Evolutionary conservation across 805 yeast species (phyloP).

Genomic region (Candida insectorum): DNA sequence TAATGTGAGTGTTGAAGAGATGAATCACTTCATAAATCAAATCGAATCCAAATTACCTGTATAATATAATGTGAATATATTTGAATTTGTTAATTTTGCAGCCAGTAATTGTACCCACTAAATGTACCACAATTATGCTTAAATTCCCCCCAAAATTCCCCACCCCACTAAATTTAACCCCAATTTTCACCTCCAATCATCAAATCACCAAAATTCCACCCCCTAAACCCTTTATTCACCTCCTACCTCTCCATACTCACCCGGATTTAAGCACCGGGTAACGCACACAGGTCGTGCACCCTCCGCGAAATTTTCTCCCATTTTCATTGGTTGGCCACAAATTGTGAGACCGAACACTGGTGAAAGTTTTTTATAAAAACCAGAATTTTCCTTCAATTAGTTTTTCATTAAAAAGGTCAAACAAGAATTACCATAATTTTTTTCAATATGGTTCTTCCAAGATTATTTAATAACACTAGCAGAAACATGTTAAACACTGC

Average conservation of each 20-base stretch:
- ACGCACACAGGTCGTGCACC: constrained; percentile 6
- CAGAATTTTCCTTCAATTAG: constrained; percentile 7
- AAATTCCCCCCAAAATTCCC: no score
- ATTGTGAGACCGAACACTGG: constrained; percentile 12
- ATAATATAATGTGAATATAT: no score
- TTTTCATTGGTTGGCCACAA: constrained; percentile 12
- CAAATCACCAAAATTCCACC: no score
- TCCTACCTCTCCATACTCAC: no score
- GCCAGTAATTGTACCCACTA: not conserved
- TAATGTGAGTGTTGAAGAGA: constrained; percentile 7
- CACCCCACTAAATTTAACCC: no score
- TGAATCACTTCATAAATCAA: constrained; percentile 5
- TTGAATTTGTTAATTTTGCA: not conserved
- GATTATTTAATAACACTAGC: constrained; percentile 51
- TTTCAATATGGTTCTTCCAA: constrained; percentile 50
- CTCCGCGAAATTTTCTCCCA: not conserved
- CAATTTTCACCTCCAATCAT: no score
- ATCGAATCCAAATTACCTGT: constrained; percentile 1
- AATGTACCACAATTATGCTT: no score
- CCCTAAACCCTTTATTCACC: no score
- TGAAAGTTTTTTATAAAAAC: constrained; percentile 10
- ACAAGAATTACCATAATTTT: constrained; percentile 5
- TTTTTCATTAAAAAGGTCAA: constrained; percentile 7
- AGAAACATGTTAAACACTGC: constrained; percentile 89
- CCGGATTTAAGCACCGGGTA: constrained; percentile 9